Evolutionary conservation across 208 protist genomes (phyloP).

Genomic region (Wallacemonas sp.): DNA sequence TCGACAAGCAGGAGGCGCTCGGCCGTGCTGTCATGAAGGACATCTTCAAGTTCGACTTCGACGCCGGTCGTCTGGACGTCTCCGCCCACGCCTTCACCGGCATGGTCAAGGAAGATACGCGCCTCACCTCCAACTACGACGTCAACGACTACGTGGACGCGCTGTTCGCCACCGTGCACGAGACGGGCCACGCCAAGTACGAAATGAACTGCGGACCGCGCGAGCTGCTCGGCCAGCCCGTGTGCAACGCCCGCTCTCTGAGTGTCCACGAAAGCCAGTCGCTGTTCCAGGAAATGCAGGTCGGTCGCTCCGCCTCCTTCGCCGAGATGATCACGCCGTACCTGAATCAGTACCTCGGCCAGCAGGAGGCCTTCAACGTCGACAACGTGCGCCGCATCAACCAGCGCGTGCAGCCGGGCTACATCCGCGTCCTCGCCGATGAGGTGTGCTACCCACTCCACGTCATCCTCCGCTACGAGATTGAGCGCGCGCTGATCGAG

Average conservation of each 20-base stretch:
- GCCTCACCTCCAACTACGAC: conserved; percentile 63
- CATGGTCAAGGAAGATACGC: conserved; percentile 46
- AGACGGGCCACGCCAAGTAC: conserved; percentile 73
- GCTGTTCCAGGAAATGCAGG: conserved; percentile 63
- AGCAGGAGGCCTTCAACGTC: conserved; percentile 40
- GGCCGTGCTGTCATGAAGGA: conserved; percentile 23
- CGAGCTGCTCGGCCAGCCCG: conserved; percentile 32
- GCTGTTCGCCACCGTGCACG: conserved; percentile 54
- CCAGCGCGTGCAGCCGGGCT: conserved; percentile 41
- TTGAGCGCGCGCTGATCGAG: conserved; percentile 67
- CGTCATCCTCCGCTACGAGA: conserved; percentile 70
- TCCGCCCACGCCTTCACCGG: conserved; percentile 67
- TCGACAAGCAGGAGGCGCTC: conserved; percentile 40
- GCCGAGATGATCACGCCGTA: conserved; percentile 35
- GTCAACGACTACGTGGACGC: conserved; percentile 32
- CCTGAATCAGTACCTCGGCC: conserved; percentile 35
- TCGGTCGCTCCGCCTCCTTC: conserved; percentile 49
- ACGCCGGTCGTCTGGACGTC: conserved; percentile 57
- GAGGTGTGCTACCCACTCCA: conserved; percentile 82
- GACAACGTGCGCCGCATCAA: conserved; percentile 33
- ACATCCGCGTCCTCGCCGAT: conserved; percentile 71
- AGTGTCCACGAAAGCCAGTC: conserved; percentile 75
- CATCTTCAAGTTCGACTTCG: conserved; percentile 64
- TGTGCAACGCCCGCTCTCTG: conserved; percentile 36
- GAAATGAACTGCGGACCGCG: conserved; percentile 53